Base-by-base conservation (phyloP, 2,329 filamentous ascomycete species). In the Colletotrichum tofieldiae region DNA sequence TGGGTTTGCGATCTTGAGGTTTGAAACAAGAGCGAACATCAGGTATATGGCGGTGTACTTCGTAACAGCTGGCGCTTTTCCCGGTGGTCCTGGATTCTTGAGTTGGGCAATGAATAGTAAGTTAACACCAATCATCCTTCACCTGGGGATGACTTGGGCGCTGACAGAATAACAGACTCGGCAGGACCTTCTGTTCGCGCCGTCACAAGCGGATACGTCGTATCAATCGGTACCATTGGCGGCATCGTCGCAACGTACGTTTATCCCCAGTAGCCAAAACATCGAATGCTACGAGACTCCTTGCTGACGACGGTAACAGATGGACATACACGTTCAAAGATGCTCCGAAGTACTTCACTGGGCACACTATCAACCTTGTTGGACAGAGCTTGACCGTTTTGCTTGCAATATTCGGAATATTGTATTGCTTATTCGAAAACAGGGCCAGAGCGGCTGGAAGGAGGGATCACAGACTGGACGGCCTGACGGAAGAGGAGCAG, bases 51-150 rank as follows among this genome's bases (percentile, higher is more conserved):
- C 86, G 12, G 83, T 90, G 18, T 90, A 87, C 77, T 84, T 90
- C 55, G 86, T 88, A 62, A 86, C 87, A 12, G 79, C 87, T 0
- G 89, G 88, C 32, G 88, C 86, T 0, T 90, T 90, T 78, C 88
- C 88, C 0, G 88, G 88, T 43, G 88, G 89, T 0, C 88, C 88
- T 0, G 87, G 87, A 0, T 90, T 90, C 80, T 77, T 91, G 54
- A 85, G 85, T 7, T 91, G 89, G 89, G 88, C 84, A 0, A 82
- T 90, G 67, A 91, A 91, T 77, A 91, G 84, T 81, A 77, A 74
- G 75, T 23, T 14, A 20, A 39, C 2, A n/a, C 2, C 0, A 3
- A 26, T 16, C 75, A 37, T 23, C 2, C 29, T 55, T 77, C 8
- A 0, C 52, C 20, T n/a, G 14, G 11, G 2, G 12, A 26, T 47